Conservation (phyloP, 441 rosid species). For the Mallotus repandus region DNA sequence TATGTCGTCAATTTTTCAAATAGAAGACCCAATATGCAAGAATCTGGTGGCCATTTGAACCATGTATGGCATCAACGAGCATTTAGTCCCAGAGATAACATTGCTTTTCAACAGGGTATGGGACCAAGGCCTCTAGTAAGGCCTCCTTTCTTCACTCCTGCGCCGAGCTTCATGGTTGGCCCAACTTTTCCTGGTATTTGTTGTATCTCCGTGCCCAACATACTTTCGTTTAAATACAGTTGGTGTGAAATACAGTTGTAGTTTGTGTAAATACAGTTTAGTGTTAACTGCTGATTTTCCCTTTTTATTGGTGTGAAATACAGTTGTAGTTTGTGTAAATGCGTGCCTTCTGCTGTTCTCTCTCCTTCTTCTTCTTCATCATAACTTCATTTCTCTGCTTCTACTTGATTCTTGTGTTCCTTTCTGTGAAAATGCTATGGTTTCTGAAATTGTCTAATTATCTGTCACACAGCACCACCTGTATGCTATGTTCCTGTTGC, state of each 20-base stretch:
- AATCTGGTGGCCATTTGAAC: slow-evolving; percentile 43
- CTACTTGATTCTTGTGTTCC: neutral
- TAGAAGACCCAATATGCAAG: slow-evolving; percentile 53
- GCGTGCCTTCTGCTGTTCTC: neutral
- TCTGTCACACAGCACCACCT: slow-evolving; percentile 51
- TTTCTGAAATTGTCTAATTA: slow-evolving; percentile 17
- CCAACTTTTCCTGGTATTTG: slow-evolving; percentile 74
- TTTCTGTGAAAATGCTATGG: slow-evolving; percentile 10
- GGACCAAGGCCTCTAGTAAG: slow-evolving; percentile 70
- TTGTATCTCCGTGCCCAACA: slow-evolving; percentile 15
- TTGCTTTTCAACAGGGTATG: slow-evolving; percentile 55
- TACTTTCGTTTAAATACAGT: slow-evolving; percentile 5
- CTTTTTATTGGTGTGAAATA: neutral
- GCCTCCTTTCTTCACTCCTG: slow-evolving; percentile 59
- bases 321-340: neutral
- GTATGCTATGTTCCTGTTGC: slow-evolving; percentile 62
- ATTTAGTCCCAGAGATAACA: slow-evolving; percentile 53
- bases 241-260: too few species aligned
- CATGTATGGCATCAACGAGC: slow-evolving; percentile 66
- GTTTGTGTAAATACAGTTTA: neutral
- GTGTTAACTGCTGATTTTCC: neutral
- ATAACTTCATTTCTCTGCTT: neutral
- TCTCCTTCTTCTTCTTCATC: neutral
- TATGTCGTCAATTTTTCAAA: slow-evolving; percentile 39
- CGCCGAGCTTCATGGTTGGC: slow-evolving; percentile 72